A percentile compares a stretch with the other conserved stretches of the same genome.
These are phyloP conservation scores for Arabidopsis arenosa DNA, from an alignment of 345 rosid species.

Conservation along the genomic window DNA sequence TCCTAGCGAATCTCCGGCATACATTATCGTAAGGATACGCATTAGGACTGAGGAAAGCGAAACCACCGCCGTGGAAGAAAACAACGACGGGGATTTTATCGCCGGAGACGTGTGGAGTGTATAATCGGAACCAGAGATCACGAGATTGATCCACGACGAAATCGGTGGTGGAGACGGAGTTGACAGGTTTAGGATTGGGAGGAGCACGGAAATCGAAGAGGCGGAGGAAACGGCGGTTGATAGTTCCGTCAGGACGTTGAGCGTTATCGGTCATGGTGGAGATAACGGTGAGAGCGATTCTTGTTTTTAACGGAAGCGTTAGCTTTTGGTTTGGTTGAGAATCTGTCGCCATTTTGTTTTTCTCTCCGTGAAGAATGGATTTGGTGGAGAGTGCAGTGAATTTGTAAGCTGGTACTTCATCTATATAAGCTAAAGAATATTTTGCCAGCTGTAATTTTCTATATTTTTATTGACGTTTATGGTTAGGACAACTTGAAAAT, in stretches of 20 bases:
- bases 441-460: constrained; percentile 22
- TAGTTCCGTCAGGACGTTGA: constrained; percentile 60
- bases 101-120: constrained; percentile 45
- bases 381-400: not conserved
- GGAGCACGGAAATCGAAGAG: constrained; percentile 57
- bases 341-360: constrained; percentile 37
- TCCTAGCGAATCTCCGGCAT: constrained; percentile 67
- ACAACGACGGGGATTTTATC: constrained; percentile 63
- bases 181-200: constrained; percentile 55
- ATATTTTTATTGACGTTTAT: not conserved
- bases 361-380: not conserved
- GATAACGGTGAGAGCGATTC: constrained; percentile 49
- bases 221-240: constrained; percentile 65
- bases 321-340: constrained; percentile 40
- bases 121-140: constrained; percentile 80
- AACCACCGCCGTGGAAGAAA: constrained; percentile 92
- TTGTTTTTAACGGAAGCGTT: constrained; percentile 65
- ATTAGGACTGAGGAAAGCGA: constrained; percentile 65
- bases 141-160: constrained; percentile 63
- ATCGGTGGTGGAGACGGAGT: constrained; percentile 62
- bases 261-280: constrained; percentile 50
- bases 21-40: constrained; percentile 58
- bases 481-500: constrained; percentile 31
- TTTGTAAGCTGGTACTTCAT: not conserved
- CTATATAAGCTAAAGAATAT: not conserved